Evolutionary conservation across 345 rosid genomes (phyloP).

Genomic region (Eucalyptus tenuipes): DNA sequence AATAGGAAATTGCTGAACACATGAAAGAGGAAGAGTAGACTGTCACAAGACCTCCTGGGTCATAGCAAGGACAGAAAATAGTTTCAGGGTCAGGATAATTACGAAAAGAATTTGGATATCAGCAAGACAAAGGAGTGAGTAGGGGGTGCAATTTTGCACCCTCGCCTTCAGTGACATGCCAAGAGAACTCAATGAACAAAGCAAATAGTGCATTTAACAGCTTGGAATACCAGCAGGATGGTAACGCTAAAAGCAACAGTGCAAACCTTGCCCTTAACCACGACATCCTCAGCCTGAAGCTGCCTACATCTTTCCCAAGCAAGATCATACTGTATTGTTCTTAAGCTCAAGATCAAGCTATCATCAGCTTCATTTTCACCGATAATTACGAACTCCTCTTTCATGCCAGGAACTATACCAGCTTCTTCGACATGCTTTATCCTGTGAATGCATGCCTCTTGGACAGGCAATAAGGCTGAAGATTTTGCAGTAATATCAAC

Average conservation of each 20-base stretch:
- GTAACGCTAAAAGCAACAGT: neutral
- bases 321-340: constrained; percentile 60
- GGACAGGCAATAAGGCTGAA: constrained; percentile 62
- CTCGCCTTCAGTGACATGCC: neutral
- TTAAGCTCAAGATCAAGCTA: constrained; percentile 73
- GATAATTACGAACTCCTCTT: constrained; percentile 67
- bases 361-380: constrained; percentile 83
- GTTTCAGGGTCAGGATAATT: neutral
- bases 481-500: constrained; percentile 89
- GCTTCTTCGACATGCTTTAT: constrained; percentile 78
- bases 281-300: constrained; percentile 93
- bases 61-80: neutral
- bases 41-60: neutral
- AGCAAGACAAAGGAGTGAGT: neutral
- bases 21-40: neutral
- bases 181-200: neutral
- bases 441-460: constrained; percentile 73
- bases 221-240: neutral
- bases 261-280: constrained; percentile 79
- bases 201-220: neutral
- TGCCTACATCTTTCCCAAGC: constrained; percentile 97
- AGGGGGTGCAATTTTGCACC: neutral
- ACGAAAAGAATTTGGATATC: neutral
- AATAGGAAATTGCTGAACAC: neutral
- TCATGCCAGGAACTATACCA: constrained; percentile 75